Conservation (phyloP, 306 rosid genomes). For the Lathyrus sativus region DNA sequence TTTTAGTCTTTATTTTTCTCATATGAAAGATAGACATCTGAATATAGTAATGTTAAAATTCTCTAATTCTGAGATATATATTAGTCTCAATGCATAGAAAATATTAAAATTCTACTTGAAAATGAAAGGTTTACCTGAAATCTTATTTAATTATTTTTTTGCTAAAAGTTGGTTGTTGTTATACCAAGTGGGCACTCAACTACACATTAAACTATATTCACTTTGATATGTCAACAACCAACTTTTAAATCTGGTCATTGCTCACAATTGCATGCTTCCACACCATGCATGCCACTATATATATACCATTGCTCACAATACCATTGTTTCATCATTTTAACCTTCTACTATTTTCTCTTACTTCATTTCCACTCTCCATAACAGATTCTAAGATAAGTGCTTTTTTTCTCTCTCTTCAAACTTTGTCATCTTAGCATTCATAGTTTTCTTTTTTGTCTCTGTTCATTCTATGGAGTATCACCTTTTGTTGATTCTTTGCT, state of each 20-base stretch:
- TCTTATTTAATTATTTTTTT: background rate
- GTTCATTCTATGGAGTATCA: constrained; percentile 29
- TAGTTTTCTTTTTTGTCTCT: background rate
- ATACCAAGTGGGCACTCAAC: background rate
- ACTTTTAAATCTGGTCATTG: background rate
- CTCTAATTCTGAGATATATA: no score
- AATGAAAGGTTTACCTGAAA: no score
- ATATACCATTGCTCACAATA: background rate
- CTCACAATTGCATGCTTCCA: background rate
- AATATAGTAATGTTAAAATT: no score
- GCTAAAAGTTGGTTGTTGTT: background rate
- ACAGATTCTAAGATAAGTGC: background rate
- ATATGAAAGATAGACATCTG: no score
- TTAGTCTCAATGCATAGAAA: no score
- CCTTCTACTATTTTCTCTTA: background rate
- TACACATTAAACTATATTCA: background rate
- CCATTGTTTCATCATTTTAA: background rate
- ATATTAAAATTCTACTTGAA: no score
- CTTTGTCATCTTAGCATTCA: background rate
- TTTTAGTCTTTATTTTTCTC: no score
- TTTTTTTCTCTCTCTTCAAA: background rate
- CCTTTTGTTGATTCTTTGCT: constrained; percentile 34
- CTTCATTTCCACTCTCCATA: background rate
- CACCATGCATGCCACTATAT: background rate
- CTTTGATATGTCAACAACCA: background rate